These are phyloP conservation scores for Diaporthe sp. DNA, from an alignment of 2,329 filamentous ascomycete genomes.

Conservation along the genomic window DNA sequence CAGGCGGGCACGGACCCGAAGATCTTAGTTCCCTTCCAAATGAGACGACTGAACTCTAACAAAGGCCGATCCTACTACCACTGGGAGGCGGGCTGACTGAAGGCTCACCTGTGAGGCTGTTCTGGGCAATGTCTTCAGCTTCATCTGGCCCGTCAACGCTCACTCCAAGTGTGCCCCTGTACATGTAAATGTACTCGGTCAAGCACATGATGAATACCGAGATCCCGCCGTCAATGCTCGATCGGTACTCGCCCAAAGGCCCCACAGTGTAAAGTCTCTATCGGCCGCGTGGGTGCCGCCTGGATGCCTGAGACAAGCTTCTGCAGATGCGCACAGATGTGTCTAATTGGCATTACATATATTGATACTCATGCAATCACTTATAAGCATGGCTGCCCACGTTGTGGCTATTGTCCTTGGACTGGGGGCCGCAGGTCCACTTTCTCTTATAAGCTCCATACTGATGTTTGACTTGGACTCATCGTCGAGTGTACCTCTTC, in stretches of 20 bases:
- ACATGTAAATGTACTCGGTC: neutral
- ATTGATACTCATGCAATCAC: neutral
- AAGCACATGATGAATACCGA: neutral
- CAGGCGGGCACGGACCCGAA: slow-evolving; percentile 20
- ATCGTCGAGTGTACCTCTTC: no score
- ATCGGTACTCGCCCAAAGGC: neutral
- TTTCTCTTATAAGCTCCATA: neutral
- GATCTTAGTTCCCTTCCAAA: neutral
- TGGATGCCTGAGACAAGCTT: neutral
- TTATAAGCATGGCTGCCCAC: neutral
- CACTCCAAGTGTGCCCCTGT: neutral
- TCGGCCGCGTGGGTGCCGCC: neutral
- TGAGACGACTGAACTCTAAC: slow-evolving; percentile 20
- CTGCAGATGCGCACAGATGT: neutral
- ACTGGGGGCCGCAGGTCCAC: neutral
- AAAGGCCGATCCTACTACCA: neutral
- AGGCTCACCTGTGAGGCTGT: neutral
- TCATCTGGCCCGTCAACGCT: neutral
- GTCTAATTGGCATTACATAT: neutral
- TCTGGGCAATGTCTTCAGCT: neutral
- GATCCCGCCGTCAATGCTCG: neutral
- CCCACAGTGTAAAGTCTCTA: neutral
- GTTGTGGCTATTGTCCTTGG: neutral
- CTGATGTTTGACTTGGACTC: neutral
- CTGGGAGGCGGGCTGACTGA: neutral